These are phyloP conservation scores for Fusarium euwallaceae DNA, from an alignment of 2,329 filamentous ascomycete species.

Conservation along the genomic window DNA sequence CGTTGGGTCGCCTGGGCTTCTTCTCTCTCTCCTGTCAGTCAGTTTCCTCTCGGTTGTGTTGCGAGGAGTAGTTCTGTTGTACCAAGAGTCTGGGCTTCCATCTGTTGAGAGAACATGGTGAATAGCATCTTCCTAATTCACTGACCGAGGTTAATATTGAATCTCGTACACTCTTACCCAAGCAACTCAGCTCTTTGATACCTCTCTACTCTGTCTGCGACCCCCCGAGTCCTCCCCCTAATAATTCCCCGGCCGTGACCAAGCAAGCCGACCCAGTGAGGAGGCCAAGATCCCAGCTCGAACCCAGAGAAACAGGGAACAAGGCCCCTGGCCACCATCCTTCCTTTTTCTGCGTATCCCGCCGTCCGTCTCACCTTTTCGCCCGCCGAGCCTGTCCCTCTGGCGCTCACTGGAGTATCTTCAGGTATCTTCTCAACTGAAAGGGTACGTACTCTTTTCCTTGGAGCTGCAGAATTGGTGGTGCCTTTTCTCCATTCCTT, in stretches of 20 bases:
- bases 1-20: background rate
- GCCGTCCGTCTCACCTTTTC: slow-evolving; percentile 40
- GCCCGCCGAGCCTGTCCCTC: slow-evolving; percentile 18
- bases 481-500: slow-evolving; percentile 37
- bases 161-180: background rate
- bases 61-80: background rate
- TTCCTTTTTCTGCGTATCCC: slow-evolving; percentile 21
- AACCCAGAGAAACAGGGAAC: slow-evolving; percentile 28
- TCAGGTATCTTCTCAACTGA: slow-evolving; percentile 29
- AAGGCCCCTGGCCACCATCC: slow-evolving; percentile 15
- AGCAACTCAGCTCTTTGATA: background rate
- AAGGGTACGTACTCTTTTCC: slow-evolving; percentile 27
- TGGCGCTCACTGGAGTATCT: slow-evolving; percentile 15
- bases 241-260: slow-evolving; percentile 26
- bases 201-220: background rate
- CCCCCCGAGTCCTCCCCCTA: slow-evolving; percentile 11
- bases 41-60: background rate
- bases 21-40: slow-evolving; percentile 2
- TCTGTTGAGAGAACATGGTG: background rate
- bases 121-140: background rate
- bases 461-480: background rate
- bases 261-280: slow-evolving; percentile 25
- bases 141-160: background rate
- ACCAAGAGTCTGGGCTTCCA: background rate
- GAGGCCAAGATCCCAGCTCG: slow-evolving; percentile 24